phyloP scores from a whole-genome alignment of 257 asterid genomes.

The Forsythia viridissima region DNA sequence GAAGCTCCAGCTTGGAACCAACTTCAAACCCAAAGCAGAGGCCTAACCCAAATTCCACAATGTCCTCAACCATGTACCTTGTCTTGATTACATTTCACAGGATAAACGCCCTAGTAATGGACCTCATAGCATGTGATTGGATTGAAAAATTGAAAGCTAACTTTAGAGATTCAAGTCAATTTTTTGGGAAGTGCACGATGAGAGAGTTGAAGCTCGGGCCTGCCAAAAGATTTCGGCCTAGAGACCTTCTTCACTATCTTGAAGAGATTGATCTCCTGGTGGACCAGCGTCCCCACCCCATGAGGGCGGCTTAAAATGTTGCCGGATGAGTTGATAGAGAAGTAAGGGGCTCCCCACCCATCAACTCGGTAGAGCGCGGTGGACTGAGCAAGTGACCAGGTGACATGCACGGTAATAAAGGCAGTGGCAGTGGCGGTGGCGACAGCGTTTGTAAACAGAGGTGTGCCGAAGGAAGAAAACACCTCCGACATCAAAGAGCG shows the following conservation, averaged over 20 bases:
- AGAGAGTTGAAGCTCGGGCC: constrained; percentile 49
- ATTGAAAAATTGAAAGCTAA: constrained; percentile 43
- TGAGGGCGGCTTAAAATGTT: constrained; percentile 45
- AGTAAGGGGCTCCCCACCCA: constrained; percentile 62
- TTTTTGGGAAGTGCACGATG: constrained; percentile 51
- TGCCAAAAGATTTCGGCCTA: constrained; percentile 41
- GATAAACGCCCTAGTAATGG: constrained; percentile 63
- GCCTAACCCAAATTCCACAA: constrained; percentile 50
- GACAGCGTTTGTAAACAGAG: constrained; percentile 21
- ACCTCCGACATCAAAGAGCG: constrained; percentile 40
- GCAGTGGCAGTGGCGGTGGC: constrained; percentile 12
- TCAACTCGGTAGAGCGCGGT: constrained; percentile 41
- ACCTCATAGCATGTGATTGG: constrained; percentile 44
- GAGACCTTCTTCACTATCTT: constrained; percentile 56
- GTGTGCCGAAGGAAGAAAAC: constrained; percentile 29
- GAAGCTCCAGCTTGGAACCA: constrained; percentile 66
- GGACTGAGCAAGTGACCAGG: constrained; percentile 52
- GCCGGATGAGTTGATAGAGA: constrained; percentile 46
- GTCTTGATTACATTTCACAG: constrained; percentile 65
- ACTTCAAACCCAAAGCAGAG: constrained; percentile 58
- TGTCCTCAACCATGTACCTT: constrained; percentile 54
- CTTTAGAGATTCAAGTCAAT: constrained; percentile 50
- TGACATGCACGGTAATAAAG: constrained; percentile 3
- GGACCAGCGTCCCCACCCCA: constrained; percentile 41
- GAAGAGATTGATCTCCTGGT: constrained; percentile 61